phyloP scores from a whole-genome alignment of 1,139 yeast species.

The Pneumocystis sp. region DNA sequence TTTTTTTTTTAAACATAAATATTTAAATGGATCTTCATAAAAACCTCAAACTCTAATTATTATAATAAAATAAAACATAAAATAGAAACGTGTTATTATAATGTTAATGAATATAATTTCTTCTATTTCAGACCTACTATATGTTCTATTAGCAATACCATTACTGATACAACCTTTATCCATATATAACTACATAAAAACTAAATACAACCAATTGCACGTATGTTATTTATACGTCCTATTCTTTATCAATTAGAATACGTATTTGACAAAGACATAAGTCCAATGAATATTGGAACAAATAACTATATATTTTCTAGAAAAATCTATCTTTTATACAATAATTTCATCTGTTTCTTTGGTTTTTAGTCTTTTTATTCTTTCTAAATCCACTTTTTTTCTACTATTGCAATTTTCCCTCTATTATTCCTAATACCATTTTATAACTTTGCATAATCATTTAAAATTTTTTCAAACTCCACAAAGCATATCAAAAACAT shows the following conservation, averaged over 20 bases:
- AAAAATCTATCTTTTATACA: not conserved
- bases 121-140: slow-evolving; percentile 28
- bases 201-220: slow-evolving; percentile 80
- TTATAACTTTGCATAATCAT: too few relatives aligned
- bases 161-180: slow-evolving; percentile 73
- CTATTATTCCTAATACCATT: too few relatives aligned
- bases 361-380: not conserved
- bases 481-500: too few relatives aligned
- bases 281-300: slow-evolving; percentile 88
- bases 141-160: slow-evolving; percentile 51
- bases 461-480: too few relatives aligned
- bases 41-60: too few relatives aligned
- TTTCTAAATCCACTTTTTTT: not conserved
- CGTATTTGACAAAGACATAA: slow-evolving; percentile 61
- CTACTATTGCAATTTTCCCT: too few relatives aligned
- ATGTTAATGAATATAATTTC: too few relatives aligned
- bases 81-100: too few relatives aligned
- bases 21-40: too few relatives aligned
- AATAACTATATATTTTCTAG: slow-evolving; percentile 32
- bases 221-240: slow-evolving; percentile 64
- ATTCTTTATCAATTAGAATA: slow-evolving; percentile 45
- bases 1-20: too few relatives aligned
- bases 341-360: slow-evolving; percentile 4
- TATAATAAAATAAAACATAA: too few relatives aligned
- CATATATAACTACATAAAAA: slow-evolving; percentile 38